These are phyloP conservation scores for Umbelopsis sp. DNA, from an alignment of 192 early-diverging fungal species.

Conservation along the genomic window DNA sequence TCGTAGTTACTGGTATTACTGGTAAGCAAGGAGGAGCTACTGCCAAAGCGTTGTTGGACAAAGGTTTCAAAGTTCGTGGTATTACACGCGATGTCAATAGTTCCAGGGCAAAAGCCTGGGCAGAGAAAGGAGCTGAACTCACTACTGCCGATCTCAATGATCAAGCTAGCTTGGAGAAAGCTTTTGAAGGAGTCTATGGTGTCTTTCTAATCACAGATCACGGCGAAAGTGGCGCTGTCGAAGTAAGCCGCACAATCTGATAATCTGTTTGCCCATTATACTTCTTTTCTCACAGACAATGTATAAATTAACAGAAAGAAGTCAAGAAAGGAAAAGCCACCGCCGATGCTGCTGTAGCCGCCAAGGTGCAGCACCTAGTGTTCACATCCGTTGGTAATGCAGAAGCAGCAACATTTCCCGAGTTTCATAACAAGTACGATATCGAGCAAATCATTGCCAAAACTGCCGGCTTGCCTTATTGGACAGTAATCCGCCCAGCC, in stretches of 20 bases:
- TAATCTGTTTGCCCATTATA: not conserved
- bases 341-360: slow-evolving; percentile 3
- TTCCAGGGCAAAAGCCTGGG: slow-evolving; percentile 1
- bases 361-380: slow-evolving; percentile 5
- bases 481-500: slow-evolving; percentile 20
- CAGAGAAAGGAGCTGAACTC: slow-evolving; percentile 20
- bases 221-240: not conserved
- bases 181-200: slow-evolving; percentile 4
- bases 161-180: not conserved
- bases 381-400: slow-evolving; percentile 16
- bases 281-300: too few species aligned
- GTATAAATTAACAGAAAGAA: not conserved
- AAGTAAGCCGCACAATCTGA: not conserved
- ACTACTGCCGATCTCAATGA: slow-evolving; percentile 16
- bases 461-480: not conserved
- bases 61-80: slow-evolving; percentile 21
- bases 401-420: not conserved
- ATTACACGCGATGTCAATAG: slow-evolving; percentile 8
- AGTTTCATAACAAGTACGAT: slow-evolving; percentile 2
- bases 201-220: slow-evolving; percentile 21
- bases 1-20: slow-evolving; percentile 17
- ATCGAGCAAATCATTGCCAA: slow-evolving; percentile 5
- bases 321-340: not conserved
- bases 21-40: slow-evolving; percentile 23
- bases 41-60: not conserved